phyloP scores from a whole-genome alignment of 768 basidiomycete species.

The Rubroboletus pulcherrimus region DNA sequence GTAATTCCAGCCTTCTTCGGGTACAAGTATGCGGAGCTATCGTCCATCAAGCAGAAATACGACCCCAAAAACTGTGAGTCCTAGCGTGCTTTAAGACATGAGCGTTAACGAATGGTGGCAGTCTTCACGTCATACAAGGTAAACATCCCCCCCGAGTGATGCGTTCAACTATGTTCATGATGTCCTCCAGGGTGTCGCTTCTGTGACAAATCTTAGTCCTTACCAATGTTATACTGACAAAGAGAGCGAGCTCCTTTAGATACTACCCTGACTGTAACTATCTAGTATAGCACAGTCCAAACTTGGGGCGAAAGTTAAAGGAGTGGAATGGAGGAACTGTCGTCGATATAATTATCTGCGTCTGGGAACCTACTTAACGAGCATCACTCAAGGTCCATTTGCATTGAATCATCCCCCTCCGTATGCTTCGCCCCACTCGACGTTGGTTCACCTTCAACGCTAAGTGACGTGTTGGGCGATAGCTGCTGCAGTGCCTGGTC shows the following conservation, averaged over 20 bases:
- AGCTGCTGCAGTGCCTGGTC: slow-evolving; percentile 4
- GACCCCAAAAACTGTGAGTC: slow-evolving; percentile 19
- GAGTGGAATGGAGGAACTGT: not conserved
- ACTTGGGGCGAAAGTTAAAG: slow-evolving; percentile 1
- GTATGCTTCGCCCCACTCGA: not conserved
- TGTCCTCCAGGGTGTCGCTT: slow-evolving; percentile 4
- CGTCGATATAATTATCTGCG: not conserved
- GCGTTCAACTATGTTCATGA: not conserved
- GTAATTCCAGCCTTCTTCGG: slow-evolving; percentile 17
- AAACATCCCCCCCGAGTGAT: not conserved
- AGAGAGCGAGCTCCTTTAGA: slow-evolving; percentile 2
- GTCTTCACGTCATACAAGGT: slow-evolving; percentile 23
- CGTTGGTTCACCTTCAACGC: not conserved
- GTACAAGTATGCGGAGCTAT: slow-evolving; percentile 15
- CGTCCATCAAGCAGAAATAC: slow-evolving; percentile 21
- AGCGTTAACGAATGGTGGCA: not conserved
- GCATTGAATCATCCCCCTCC: slow-evolving; percentile 6
- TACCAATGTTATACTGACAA: slow-evolving; percentile 3
- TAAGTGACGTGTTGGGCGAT: not conserved
- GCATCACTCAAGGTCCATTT: slow-evolving; percentile 14
- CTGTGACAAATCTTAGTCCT: not conserved
- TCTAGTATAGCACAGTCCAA: not conserved
- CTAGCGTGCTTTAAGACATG: not conserved
- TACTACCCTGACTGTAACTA: slow-evolving; percentile 2
- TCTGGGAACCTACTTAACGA: not conserved